Evolutionary conservation across 2,329 filamentous ascomycete genomes (phyloP).

Genomic region (Bipolaris bicolor): DNA sequence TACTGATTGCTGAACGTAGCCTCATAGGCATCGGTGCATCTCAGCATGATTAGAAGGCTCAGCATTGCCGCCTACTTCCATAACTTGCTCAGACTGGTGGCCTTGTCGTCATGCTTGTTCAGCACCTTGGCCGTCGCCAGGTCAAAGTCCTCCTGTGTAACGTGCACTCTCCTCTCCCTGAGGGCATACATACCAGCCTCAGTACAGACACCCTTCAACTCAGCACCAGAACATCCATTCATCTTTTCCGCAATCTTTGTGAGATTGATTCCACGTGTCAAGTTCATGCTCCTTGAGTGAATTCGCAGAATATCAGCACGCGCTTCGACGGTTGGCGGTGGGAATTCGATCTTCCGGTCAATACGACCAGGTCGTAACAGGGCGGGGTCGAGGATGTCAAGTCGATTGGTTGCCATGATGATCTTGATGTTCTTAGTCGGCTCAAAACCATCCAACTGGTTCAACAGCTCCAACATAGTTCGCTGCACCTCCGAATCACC

Average conservation of each 20-base stretch:
- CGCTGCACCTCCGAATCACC: conserved; percentile 98
- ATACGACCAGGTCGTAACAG: conserved; percentile 95
- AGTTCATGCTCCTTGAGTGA: conserved; percentile 97
- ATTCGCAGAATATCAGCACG: conserved; percentile 97
- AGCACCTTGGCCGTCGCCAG: conserved; percentile 98
- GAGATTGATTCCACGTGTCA: conserved; percentile 95
- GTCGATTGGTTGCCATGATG: conserved; percentile 98
- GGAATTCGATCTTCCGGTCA: conserved; percentile 98
- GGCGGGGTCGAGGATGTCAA: conserved; percentile 96
- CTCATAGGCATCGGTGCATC: conserved; percentile 6
- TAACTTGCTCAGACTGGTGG: conserved; percentile 85
- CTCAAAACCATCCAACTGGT: conserved; percentile 98
- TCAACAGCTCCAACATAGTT: conserved; percentile 97
- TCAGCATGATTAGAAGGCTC: conserved; percentile 1
- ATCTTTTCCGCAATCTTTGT: conserved; percentile 99
- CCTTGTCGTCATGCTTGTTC: conserved; percentile 99
- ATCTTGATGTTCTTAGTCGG: conserved; percentile 99
- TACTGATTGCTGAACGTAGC: conserved; percentile 27
- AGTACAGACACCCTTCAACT: conserved; percentile 98
- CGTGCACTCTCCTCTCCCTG: conserved; percentile 92
- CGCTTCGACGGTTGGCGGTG: conserved; percentile 93
- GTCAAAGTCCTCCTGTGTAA: conserved; percentile 99
- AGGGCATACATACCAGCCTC: conserved; percentile 98
- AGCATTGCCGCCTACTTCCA: conserved; percentile 66
- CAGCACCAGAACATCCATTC: conserved; percentile 97